These are phyloP conservation scores for Penicillium dipodomyicola DNA, from an alignment of 495 filamentous ascomycete species.

Conservation along the genomic window DNA sequence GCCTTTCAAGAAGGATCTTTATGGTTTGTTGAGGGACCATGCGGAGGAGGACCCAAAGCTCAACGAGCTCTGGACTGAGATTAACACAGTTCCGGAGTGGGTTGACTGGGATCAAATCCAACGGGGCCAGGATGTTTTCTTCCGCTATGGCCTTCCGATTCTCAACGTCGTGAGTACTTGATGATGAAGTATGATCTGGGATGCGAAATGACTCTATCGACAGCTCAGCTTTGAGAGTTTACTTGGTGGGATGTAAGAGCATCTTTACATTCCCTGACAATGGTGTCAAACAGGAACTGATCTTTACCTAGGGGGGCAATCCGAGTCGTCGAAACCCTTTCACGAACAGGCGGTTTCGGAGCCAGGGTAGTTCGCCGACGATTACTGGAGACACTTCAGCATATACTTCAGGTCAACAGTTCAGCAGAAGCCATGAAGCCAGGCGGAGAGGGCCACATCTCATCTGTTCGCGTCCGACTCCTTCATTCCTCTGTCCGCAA, in stretches of 20 bases:
- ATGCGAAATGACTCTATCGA: background rate
- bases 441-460: constrained; percentile 63
- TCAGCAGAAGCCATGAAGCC: constrained; percentile 65
- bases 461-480: constrained; percentile 70
- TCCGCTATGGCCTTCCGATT: constrained; percentile 67
- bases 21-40: constrained; percentile 58
- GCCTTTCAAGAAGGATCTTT: constrained; percentile 54
- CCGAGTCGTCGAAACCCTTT: constrained; percentile 70
- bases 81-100: constrained; percentile 71
- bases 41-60: constrained; percentile 55
- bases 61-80: constrained; percentile 60
- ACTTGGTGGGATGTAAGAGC: constrained; percentile 40
- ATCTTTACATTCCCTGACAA: background rate
- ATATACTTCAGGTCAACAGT: constrained; percentile 67
- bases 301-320: constrained; percentile 41
- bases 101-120: constrained; percentile 79
- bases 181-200: background rate
- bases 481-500: constrained; percentile 70
- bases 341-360: constrained; percentile 76
- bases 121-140: constrained; percentile 60
- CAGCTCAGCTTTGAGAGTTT: constrained; percentile 43
- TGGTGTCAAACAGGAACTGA: constrained; percentile 11
- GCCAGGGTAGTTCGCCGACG: constrained; percentile 64
- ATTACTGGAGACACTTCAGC: constrained; percentile 73
- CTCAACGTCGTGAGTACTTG: constrained; percentile 45